A percentile compares a stretch with the other conserved stretches of the same genome.
Conservation (phyloP, 768 basidiomycete species). For the Leucocoprinus leucothites region DNA sequence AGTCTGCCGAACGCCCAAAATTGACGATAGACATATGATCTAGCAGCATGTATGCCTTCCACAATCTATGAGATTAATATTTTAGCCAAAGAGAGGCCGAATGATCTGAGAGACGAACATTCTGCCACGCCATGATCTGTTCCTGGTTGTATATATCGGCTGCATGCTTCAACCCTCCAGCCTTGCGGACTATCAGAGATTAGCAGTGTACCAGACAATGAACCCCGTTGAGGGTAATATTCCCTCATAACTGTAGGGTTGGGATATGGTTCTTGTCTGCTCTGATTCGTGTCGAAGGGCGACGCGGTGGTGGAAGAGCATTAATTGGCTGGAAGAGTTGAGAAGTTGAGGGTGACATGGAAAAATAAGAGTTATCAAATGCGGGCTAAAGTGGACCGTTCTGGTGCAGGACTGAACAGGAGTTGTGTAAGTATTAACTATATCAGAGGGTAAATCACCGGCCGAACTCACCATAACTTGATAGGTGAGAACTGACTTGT, state of each 20-base stretch:
- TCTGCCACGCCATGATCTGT: slow-evolving; percentile 58
- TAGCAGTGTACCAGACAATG: slow-evolving; percentile 47
- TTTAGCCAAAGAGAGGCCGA: too few relatives aligned
- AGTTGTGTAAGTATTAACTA: too few relatives aligned
- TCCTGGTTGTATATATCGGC: slow-evolving; percentile 64
- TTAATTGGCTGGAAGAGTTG: slow-evolving; percentile 44
- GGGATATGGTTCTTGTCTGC: slow-evolving; percentile 35
- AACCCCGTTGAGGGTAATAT: slow-evolving; percentile 48
- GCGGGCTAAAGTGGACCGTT: too few relatives aligned
- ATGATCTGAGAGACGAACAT: slow-evolving; percentile 6
- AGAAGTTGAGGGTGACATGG: not conserved
- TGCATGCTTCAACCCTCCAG: slow-evolving; percentile 45
- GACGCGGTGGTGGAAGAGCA: slow-evolving; percentile 45
- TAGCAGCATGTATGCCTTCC: too few relatives aligned
- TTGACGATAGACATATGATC: slow-evolving; percentile 53
- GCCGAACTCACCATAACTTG: too few relatives aligned
- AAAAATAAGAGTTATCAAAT: too few relatives aligned
- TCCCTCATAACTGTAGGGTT: slow-evolving; percentile 26
- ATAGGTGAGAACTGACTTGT: too few relatives aligned
- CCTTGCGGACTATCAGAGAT: slow-evolving; percentile 49
- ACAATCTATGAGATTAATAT: too few relatives aligned
- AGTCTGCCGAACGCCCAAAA: slow-evolving; percentile 54
- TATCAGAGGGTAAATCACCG: too few relatives aligned
- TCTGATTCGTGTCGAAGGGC: slow-evolving; percentile 48
- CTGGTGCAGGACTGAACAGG: too few relatives aligned